A percentile compares a stretch with the other conserved stretches of the same genome.
phyloP scores from a whole-genome alignment of 257 asterid genomes.

The Nicotiana attenuata region DNA sequence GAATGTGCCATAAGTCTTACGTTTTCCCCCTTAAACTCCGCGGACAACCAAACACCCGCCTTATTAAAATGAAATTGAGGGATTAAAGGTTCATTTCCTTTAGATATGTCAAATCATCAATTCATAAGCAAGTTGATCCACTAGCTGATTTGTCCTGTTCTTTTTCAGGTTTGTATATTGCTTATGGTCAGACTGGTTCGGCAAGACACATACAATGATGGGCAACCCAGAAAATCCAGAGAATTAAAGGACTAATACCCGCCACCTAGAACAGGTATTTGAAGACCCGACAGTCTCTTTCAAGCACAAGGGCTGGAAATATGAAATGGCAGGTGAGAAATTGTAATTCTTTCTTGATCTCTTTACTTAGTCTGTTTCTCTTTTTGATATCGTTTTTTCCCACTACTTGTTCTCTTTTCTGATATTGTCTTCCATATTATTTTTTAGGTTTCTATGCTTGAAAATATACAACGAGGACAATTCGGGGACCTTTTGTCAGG shows the following conservation, averaged over 20 bases:
- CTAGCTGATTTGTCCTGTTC: background rate
- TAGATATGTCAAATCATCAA: background rate
- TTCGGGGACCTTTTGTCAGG: conserved; percentile 76
- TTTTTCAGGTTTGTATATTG: conserved; percentile 82
- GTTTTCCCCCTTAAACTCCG: background rate
- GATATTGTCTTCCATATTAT: background rate
- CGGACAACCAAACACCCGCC: background rate
- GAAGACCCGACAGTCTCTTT: conserved; percentile 69
- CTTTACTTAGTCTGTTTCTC: background rate
- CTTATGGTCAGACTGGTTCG: conserved; percentile 99
- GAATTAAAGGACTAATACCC: conserved; percentile 85
- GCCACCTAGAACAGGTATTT: conserved; percentile 84
- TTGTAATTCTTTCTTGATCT: background rate
- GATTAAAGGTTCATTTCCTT: background rate
- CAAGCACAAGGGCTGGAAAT: conserved; percentile 96
- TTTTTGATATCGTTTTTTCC: background rate
- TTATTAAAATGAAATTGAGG: background rate
- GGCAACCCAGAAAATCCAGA: conserved; percentile 63
- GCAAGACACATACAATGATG: conserved; percentile 97
- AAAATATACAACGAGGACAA: conserved; percentile 88
- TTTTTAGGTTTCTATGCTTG: conserved; percentile 92
- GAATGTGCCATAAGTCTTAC: background rate
- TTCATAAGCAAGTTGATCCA: background rate
- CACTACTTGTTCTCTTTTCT: background rate
- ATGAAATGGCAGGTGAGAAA: conserved; percentile 86